A percentile compares a stretch with the other conserved stretches of the same genome.
These are phyloP conservation scores for Coemansia sp. DNA, from an alignment of 192 early-diverging fungal species.

Conservation along the genomic window DNA sequence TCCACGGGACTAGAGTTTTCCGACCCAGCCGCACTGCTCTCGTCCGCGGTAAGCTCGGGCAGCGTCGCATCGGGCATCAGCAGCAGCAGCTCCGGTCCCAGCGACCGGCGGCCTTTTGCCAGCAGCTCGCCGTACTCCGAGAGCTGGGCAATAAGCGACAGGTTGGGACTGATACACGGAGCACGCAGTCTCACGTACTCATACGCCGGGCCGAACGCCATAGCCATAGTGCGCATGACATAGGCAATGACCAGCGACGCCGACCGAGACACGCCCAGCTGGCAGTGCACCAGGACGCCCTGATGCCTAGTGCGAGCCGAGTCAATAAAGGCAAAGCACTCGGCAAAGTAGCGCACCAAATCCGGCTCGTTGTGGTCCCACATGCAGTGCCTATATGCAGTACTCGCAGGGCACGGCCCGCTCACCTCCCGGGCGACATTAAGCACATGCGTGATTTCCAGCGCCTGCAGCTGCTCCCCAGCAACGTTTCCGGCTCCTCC, in stretches of 20 bases:
- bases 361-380: slow-evolving; percentile 78
- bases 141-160: slow-evolving; percentile 79
- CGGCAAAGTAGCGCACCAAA: slow-evolving; percentile 62
- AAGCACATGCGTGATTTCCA: slow-evolving; percentile 26
- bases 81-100: not conserved
- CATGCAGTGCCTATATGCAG: slow-evolving; percentile 61
- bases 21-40: slow-evolving; percentile 21
- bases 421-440: slow-evolving; percentile 39
- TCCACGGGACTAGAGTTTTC: slow-evolving; percentile 31
- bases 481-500: slow-evolving; percentile 35
- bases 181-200: slow-evolving; percentile 72
- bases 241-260: slow-evolving; percentile 86
- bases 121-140: slow-evolving; percentile 62
- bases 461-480: slow-evolving; percentile 12
- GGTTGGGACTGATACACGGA: slow-evolving; percentile 80
- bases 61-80: not conserved
- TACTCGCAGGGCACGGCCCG: not conserved
- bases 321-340: slow-evolving; percentile 72
- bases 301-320: slow-evolving; percentile 54
- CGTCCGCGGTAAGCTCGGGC: not conserved
- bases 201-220: slow-evolving; percentile 69
- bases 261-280: slow-evolving; percentile 87
- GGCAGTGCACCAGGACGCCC: slow-evolving; percentile 83
- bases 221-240: slow-evolving; percentile 72
- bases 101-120: not conserved